Evolutionary conservation across 495 filamentous ascomycete species (phyloP), one percentile per base, ranked within the genome.

Genomic region (Lindgomyces ingoldianus): DNA sequence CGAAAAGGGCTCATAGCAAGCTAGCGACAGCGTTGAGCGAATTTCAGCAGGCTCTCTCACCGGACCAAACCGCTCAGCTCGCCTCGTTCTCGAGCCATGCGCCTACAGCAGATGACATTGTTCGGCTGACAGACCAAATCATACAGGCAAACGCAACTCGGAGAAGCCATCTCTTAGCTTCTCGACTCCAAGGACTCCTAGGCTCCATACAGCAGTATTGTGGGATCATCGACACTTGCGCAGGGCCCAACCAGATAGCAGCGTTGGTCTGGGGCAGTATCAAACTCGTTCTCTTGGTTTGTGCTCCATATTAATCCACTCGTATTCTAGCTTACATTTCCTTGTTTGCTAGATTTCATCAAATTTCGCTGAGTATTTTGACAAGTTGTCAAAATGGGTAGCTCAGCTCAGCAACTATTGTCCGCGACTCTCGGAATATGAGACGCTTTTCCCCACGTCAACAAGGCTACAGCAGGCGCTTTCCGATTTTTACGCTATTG

Each of bases 401-500:
- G 54, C 53, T 65, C 62, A 65, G 54, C 53, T 65, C 25, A 58
- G 62, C 62, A 58, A 33, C 53, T 65, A 65, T 44, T 65, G 62
- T 59, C 62, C 62, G 18, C 41, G 62, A 41, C 51, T 65, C 36
- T 58, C 62, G 58, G 62, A 57, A 58, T 65, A 65, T 58, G 62
- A 59, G 30, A 50, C 58, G 45, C 44, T 65, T 51, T 65, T 65
- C 62, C 62, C 62, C 3, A 26, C 11, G 14, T 65, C 62, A 11
- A 12, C 26, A 58, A 65, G 62, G 53, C 62, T 65, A 30, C 52
- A 58, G 29, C 53, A 58, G 48, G 54, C 62, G 22, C 39, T 65
- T 49, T 65, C 62, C 9, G 53, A 39, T 16, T 58, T 65, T 46
- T 65, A 58, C 36, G 62, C 62, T 55, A 39, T 58, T 58, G 46